A percentile compares a stretch with the other conserved stretches of the same genome.
These are phyloP conservation scores for Hyaloscypha bicolor DNA, from an alignment of 495 filamentous ascomycete genomes.

Conservation along the genomic window DNA sequence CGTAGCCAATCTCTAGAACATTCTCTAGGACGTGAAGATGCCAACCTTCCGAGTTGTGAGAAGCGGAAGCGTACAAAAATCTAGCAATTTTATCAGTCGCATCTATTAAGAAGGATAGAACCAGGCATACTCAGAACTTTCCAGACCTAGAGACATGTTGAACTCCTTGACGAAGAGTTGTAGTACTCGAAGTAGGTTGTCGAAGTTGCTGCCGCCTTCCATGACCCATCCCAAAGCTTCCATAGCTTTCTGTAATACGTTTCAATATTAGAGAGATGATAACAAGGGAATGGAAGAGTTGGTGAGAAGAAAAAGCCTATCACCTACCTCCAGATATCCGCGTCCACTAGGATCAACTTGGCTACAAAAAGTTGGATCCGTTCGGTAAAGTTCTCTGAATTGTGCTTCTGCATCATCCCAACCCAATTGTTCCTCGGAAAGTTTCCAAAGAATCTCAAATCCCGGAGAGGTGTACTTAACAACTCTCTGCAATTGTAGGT, in stretches of 20 bases:
- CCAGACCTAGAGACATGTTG: background rate
- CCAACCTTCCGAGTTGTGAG: background rate
- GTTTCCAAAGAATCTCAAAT: constrained; percentile 5
- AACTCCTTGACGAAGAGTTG: constrained; percentile 3
- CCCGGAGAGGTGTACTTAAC: constrained; percentile 3
- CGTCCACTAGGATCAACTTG: constrained; percentile 7
- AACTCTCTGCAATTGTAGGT: constrained; percentile 3
- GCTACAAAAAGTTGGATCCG: background rate
- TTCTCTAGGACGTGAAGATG: background rate
- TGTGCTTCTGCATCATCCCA: constrained; percentile 10
- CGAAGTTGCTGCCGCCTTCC: background rate
- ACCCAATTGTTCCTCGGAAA: background rate
- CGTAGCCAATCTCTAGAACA: background rate
- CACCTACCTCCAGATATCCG: constrained; percentile 3
- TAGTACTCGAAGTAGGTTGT: background rate
- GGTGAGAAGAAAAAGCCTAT: background rate
- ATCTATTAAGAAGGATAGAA: background rate
- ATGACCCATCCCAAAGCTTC: background rate
- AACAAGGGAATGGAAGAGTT: background rate
- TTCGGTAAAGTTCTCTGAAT: background rate
- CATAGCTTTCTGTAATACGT: background rate
- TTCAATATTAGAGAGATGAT: background rate
- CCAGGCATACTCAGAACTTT: background rate
- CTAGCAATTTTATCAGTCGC: constrained; percentile 5
- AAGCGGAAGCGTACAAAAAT: background rate